These are phyloP conservation scores for Sporothrix variecibatus DNA, from an alignment of 2,329 filamentous ascomycete species.

Conservation along the genomic window DNA sequence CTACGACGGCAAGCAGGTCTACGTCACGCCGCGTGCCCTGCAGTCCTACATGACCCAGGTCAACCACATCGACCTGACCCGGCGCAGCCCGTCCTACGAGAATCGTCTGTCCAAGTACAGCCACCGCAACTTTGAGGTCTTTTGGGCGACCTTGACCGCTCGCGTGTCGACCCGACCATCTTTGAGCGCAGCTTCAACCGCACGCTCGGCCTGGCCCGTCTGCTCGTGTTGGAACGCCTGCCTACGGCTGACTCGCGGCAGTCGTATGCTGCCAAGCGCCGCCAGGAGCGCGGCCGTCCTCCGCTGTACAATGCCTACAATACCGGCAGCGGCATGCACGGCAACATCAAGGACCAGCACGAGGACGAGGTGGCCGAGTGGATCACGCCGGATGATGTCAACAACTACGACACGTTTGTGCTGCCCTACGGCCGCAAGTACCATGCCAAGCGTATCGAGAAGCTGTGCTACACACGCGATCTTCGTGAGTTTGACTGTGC, in stretches of 20 bases:
- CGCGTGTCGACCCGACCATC: slow-evolving; percentile 80
- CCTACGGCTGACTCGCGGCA: slow-evolving; percentile 70
- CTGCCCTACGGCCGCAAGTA: slow-evolving; percentile 66
- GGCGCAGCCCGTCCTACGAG: slow-evolving; percentile 83
- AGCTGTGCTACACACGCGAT: slow-evolving; percentile 78
- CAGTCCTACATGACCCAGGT: slow-evolving; percentile 79
- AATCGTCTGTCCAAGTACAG: slow-evolving; percentile 85
- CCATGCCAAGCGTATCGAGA: slow-evolving; percentile 73
- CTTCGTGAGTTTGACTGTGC: slow-evolving; percentile 46
- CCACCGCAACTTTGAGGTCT: slow-evolving; percentile 80
- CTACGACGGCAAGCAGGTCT: slow-evolving; percentile 80
- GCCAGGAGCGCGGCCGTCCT: slow-evolving; percentile 72
- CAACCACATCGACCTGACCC: slow-evolving; percentile 76
- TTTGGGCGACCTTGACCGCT: slow-evolving; percentile 74
- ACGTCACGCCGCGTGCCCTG: slow-evolving; percentile 73
- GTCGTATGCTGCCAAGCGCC: slow-evolving; percentile 67
- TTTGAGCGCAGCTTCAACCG: slow-evolving; percentile 78
- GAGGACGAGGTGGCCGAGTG: slow-evolving; percentile 85
- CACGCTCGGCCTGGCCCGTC: slow-evolving; percentile 73
- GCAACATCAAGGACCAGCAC: slow-evolving; percentile 75
- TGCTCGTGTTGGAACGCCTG: slow-evolving; percentile 77
- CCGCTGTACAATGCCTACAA: slow-evolving; percentile 35
- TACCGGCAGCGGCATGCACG: slow-evolving; percentile 45
- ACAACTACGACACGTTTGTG: slow-evolving; percentile 76
- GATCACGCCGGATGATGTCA: slow-evolving; percentile 74